These are phyloP conservation scores for Ambrosiella beaveri DNA, from an alignment of 2,329 filamentous ascomycete genomes.

Conservation along the genomic window DNA sequence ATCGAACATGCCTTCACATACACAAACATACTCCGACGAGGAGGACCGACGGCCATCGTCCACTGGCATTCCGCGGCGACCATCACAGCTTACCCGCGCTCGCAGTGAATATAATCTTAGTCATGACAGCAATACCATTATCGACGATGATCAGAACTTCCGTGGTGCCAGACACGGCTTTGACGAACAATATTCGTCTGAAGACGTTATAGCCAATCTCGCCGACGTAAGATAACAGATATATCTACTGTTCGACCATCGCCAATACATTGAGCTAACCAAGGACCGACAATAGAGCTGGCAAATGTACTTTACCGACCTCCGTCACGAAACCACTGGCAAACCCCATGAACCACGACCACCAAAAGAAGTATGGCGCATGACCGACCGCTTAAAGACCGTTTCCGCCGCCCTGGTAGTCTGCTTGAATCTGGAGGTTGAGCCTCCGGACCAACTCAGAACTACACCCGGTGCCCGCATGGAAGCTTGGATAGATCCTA, in stretches of 20 bases:
- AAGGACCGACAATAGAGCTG: slow-evolving; percentile 47
- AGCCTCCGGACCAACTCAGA: slow-evolving; percentile 91
- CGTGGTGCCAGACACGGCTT: slow-evolving; percentile 66
- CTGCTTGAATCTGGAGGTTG: slow-evolving; percentile 92
- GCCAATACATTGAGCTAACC: neutral
- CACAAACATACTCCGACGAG: slow-evolving; percentile 3
- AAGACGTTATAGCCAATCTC: slow-evolving; percentile 71
- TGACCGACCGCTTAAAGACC: slow-evolving; percentile 90
- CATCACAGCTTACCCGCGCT: slow-evolving; percentile 36
- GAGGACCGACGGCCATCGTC: slow-evolving; percentile 27
- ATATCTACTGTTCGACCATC: neutral
- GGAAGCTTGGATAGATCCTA: slow-evolving; percentile 94
- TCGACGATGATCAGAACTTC: slow-evolving; percentile 31
- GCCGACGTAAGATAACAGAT: slow-evolving; percentile 44
- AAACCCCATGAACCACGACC: slow-evolving; percentile 55
- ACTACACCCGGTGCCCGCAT: slow-evolving; percentile 84
- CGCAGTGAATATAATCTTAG: slow-evolving; percentile 36
- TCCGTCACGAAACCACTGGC: slow-evolving; percentile 86
- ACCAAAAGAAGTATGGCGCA: slow-evolving; percentile 82
- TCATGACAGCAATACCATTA: slow-evolving; percentile 25
- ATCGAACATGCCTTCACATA: neutral
- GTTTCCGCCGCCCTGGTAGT: slow-evolving; percentile 88
- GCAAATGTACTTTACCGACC: slow-evolving; percentile 99
- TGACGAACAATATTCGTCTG: slow-evolving; percentile 79
- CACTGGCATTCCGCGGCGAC: slow-evolving; percentile 26